Evolutionary conservation across 2,329 filamentous ascomycete genomes (phyloP), one percentile per base, ranked within the genome.

Genomic region (Diaporthe longicolla): DNA sequence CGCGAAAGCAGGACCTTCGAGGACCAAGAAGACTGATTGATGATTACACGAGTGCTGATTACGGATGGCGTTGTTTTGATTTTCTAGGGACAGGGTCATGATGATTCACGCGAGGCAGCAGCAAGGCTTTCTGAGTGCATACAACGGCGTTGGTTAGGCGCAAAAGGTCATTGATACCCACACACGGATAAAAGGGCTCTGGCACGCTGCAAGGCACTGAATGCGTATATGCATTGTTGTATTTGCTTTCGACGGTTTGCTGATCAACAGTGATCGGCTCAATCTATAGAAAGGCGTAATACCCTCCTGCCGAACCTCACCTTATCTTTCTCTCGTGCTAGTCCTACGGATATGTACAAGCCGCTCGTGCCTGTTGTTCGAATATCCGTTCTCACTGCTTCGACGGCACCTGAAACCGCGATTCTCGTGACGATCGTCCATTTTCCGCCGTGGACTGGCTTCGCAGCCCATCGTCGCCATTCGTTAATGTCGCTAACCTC

Each of bases 91-190:
- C 63, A 63, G 66, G 74, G 11, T 71, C 24, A 55, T 55, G 24
- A 66, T 59, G 26, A 32, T 57, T 45, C 17, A 45, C 50, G 40
- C 32, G 32, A 45, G 13, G n/a, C 32, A 55, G 35, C 13, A 61
- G 17, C 21, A 29, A 29, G 43, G 35, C 45, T 63, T n/a, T 24
- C 29, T 15, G 29, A 13, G 13, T 73, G 71, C 73, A 75, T 73
- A 68, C 15, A 54, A 29, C 26, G 73, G 73, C 71, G 73, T 75
- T 73, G 40, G 58, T 24, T 45, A 70, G 59, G 63, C 48, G 24
- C 45, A 57, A 59, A 43, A 70, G 45, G 63, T 48, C 72, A 26
- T 72, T 6, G 32, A 74, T 75, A 74, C 74, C 74, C 74, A 74
- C 52, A 5, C 54, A 72, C 29, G 45, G 32, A 35, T 32, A 24